Conservation (phyloP, 257 asterid species). For the Primulina eburnea region DNA sequence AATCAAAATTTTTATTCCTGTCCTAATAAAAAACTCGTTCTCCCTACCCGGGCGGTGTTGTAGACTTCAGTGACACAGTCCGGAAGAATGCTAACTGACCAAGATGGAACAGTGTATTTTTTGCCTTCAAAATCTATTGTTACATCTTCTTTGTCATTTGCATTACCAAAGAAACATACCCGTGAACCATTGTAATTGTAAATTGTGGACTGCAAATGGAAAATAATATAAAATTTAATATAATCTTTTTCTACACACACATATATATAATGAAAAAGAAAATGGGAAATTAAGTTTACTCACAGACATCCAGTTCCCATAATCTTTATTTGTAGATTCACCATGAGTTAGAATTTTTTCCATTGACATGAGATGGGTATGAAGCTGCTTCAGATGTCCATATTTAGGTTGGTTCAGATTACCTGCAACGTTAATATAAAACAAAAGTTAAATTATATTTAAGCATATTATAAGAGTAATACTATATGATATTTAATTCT, state of each 20-base stretch:
- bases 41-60: slow-evolving; percentile 41
- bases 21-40: neutral
- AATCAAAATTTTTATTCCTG: no score
- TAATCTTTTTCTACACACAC: neutral
- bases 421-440: slow-evolving; percentile 23
- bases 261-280: neutral
- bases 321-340: slow-evolving; percentile 22
- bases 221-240: neutral
- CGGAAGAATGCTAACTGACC: slow-evolving; percentile 51
- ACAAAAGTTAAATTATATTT: no score
- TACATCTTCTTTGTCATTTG: slow-evolving; percentile 19
- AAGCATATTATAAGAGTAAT: no score
- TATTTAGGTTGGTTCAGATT: slow-evolving; percentile 43
- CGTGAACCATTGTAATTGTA: slow-evolving; percentile 28
- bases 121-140: slow-evolving; percentile 36
- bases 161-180: slow-evolving; percentile 45
- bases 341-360: slow-evolving; percentile 43
- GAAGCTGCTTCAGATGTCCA: slow-evolving; percentile 44
- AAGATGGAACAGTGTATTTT: slow-evolving; percentile 31
- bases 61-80: slow-evolving; percentile 37
- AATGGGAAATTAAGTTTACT: slow-evolving; percentile 12
- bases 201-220: slow-evolving; percentile 30
- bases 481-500: no score
- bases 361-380: slow-evolving; percentile 27
- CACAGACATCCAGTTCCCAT: slow-evolving; percentile 24